Evolutionary conservation across 2,329 filamentous ascomycete genomes (phyloP), one percentile per base, ranked within the genome.

Genomic region (Decorospora gaudefroyi): DNA sequence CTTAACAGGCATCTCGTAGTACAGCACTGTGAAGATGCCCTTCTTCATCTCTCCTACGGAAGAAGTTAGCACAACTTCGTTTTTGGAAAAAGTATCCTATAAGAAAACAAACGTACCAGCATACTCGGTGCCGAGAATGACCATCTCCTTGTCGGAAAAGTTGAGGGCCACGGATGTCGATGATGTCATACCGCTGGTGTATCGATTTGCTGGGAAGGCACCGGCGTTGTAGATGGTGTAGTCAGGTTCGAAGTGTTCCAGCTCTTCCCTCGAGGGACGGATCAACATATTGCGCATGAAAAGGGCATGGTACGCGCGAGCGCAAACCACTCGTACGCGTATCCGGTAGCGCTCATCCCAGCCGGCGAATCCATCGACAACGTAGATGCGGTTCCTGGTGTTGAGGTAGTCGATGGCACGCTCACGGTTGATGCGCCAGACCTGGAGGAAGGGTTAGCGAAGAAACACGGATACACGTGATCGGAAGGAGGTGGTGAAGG

Each of bases 251-350:
- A 99, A 99, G 77, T 90, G 84, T 78, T 96, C 87, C 42, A 99
- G 86, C 80, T 99, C 91, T 76, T 95, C 88, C 54, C 83, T 83
- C 39, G 85, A 80, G 54, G 93, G 93, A 63, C 93, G 88, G 79
- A 99, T 99, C 70, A 99, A 87, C 93, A 99, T 99, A 82, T 99
- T 99, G 71, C 91, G 89, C 93, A 99, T 99, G 85, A 99, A 99
- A 57, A 99, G 84, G 53, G 93, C 93, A 82, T 99, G 93, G 82
- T 99, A 99, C 75, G 93, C 93, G 72, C 93, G 91, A 60, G 93
- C 93, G 78, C 93, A 99, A 70, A 99, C 91, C 57, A 99, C 92
- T 69, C 93, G 91, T 65, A 99, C 93, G 67, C 86, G 88, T 78
- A 99, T 97, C 61, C 91, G 84, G 81, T 99, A 99, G 74, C 93